Base-by-base conservation (phyloP, 2,329 filamentous ascomycete genomes). In the Paecilomyces sp. region DNA sequence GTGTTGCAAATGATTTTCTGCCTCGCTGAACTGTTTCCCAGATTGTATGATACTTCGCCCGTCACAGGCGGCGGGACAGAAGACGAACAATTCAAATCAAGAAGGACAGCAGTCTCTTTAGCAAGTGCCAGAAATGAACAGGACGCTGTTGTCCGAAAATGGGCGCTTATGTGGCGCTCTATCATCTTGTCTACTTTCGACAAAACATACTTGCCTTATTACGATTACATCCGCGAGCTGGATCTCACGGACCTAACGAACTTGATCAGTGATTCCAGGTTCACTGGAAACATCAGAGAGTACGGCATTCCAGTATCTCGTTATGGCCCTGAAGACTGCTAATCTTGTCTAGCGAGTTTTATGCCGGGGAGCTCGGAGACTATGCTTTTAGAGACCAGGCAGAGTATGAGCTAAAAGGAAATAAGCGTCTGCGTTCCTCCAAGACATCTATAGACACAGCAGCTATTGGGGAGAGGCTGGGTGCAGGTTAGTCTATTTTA, bases 161-260 rank as follows among this genome's bases (percentile, higher is more conserved):
- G 85, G 82, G 83, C 85, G 1, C 79, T 83, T 6, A 72, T 89
- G 55, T 91, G 88, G 88, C 82, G 83, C 56, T 86, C 86, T 1
- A 83, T 91, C 64, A 83, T 89, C 60, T 76, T 85, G 7, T 91
- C 88, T 8, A 85, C 85, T 60, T 73, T 87, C 52, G 83, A 81
- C 25, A 62, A 62, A 63, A 89, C 88, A 0, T 75, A 84, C 18
- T 88, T 85, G 62, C 87, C 88, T 0, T 92, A 92, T 69, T 88
- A 84, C 66, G 79, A 83, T 41, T 90, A 88, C 72, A 83, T 91
- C 58, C 84, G 82, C 59, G 78, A 80, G 28, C 77, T 91, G 41
- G 84, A 88, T 64, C 79, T 91, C 9, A 78, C 84, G 57, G 84
- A 88, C 67, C 77, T 91, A 1, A 74, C 77, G 11, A 75, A 84